Conservation (phyloP, 2,329 filamentous ascomycete genomes). For the Aspergillus calidoustus region DNA sequence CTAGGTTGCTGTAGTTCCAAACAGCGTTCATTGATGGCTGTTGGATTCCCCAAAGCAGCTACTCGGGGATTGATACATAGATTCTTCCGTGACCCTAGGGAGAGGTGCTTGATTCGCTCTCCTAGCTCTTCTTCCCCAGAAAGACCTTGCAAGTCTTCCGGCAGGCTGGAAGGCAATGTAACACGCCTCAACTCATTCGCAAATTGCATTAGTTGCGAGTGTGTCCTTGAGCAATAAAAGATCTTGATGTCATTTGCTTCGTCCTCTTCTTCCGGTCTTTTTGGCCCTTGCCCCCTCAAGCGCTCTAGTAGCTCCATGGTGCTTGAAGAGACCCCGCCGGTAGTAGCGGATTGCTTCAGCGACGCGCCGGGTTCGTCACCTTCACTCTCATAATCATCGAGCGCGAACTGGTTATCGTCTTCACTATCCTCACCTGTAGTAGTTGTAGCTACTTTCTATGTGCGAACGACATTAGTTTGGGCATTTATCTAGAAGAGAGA, state of each 20-base stretch:
- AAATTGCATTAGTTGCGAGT: constrained; percentile 90
- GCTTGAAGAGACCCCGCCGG: constrained; percentile 68
- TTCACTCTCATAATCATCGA: constrained; percentile 76
- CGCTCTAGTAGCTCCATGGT: constrained; percentile 75
- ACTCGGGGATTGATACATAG: constrained; percentile 89
- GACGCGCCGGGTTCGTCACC: constrained; percentile 47
- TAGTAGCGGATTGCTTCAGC: constrained; percentile 36
- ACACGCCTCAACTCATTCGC: constrained; percentile 80
- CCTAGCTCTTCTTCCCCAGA: constrained; percentile 37
- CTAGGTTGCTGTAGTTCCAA: constrained; percentile 82
- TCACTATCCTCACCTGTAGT: constrained; percentile 28
- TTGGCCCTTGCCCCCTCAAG: constrained; percentile 54
- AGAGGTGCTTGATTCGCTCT: constrained; percentile 77
- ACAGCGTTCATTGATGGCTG: constrained; percentile 92
- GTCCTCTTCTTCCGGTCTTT: constrained; percentile 47
- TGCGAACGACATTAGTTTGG: constrained; percentile 2
- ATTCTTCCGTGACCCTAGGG: constrained; percentile 83
- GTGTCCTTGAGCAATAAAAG: constrained; percentile 89
- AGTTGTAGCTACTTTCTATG: constrained; percentile 34
- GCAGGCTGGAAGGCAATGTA: constrained; percentile 73
- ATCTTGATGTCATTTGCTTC: constrained; percentile 73
- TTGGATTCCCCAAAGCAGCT: constrained; percentile 66
- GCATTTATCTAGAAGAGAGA: neutral
- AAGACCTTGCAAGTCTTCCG: constrained; percentile 40
- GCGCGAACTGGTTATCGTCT: constrained; percentile 71